Conservation (phyloP, 495 filamentous ascomycete genomes). For the Clohesyomyces aquaticus region DNA sequence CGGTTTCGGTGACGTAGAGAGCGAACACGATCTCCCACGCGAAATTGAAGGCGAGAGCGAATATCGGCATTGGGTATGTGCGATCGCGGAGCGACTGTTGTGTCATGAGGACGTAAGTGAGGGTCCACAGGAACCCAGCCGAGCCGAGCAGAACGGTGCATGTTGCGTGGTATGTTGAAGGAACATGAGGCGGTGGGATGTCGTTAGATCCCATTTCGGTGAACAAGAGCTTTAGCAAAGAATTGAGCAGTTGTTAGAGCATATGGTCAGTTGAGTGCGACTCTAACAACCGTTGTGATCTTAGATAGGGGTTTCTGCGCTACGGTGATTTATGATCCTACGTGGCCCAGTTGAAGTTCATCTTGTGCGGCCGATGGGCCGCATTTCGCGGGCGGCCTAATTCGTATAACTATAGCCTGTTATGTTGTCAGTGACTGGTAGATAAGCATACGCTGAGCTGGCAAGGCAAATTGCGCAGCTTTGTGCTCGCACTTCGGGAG, state of each 20-base stretch:
- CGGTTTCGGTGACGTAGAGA: constrained; percentile 49
- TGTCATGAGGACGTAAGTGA: constrained; percentile 51
- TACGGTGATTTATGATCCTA: too few relatives aligned
- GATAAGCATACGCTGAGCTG: too few relatives aligned
- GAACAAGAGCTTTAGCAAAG: not conserved
- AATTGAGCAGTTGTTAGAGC: not conserved
- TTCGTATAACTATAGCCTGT: too few relatives aligned
- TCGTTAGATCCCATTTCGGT: constrained; percentile 51
- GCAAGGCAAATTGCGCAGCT: too few relatives aligned
- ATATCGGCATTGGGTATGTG: constrained; percentile 55
- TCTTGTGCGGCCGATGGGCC: too few relatives aligned
- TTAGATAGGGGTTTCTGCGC: too few relatives aligned
- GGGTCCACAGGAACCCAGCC: constrained; percentile 50
- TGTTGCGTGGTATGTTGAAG: constrained; percentile 45
- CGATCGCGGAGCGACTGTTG: constrained; percentile 46
- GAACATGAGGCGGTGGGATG: constrained; percentile 46
- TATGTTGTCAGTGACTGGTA: too few relatives aligned
- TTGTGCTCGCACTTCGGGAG: too few relatives aligned
- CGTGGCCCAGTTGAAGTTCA: too few relatives aligned
- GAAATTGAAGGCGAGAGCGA: constrained; percentile 52
- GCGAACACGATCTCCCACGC: constrained; percentile 53
- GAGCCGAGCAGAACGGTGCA: constrained; percentile 48
- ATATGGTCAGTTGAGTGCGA: not conserved
- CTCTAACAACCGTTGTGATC: too few relatives aligned
- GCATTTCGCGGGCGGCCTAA: too few relatives aligned